phyloP scores from a whole-genome alignment of 208 protist genomes.

The Naegleria gruberi region DNA sequence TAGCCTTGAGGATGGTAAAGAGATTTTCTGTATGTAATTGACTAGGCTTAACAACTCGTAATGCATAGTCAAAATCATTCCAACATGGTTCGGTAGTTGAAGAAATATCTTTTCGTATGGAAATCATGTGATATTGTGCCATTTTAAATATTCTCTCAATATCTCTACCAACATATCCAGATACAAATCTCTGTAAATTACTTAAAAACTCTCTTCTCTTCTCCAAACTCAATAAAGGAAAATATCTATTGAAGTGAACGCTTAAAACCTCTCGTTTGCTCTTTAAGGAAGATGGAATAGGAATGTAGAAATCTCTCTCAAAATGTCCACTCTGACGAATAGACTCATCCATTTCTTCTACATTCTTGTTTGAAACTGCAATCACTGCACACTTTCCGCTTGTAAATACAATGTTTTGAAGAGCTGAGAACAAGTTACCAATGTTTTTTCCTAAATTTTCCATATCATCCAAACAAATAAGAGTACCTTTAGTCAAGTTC shows the following conservation, averaged over 20 bases:
- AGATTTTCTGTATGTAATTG: neutral
- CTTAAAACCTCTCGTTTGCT: neutral
- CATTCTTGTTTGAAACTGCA: neutral
- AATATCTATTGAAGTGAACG: neutral
- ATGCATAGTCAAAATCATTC: neutral
- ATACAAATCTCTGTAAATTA: neutral
- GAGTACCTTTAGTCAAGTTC: no score
- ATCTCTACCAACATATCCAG: slow-evolving; percentile 15
- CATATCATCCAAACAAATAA: neutral
- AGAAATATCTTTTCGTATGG: neutral
- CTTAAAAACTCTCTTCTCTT: neutral
- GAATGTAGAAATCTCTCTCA: neutral
- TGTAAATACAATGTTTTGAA: neutral
- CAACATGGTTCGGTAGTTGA: neutral
- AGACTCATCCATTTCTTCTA: neutral
- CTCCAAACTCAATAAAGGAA: neutral
- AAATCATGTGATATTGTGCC: neutral
- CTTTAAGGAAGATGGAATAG: neutral
- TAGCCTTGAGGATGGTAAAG: neutral
- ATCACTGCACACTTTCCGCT: neutral
- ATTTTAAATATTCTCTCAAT: neutral
- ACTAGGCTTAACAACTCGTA: neutral
- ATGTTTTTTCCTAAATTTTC: neutral
- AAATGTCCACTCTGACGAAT: neutral
- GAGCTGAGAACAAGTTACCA: neutral